Percentiles rank a stretch among this genome's conserved stretches.
Conservation (phyloP, 305 asterid genomes). For the Solanum hybrid region DNA sequence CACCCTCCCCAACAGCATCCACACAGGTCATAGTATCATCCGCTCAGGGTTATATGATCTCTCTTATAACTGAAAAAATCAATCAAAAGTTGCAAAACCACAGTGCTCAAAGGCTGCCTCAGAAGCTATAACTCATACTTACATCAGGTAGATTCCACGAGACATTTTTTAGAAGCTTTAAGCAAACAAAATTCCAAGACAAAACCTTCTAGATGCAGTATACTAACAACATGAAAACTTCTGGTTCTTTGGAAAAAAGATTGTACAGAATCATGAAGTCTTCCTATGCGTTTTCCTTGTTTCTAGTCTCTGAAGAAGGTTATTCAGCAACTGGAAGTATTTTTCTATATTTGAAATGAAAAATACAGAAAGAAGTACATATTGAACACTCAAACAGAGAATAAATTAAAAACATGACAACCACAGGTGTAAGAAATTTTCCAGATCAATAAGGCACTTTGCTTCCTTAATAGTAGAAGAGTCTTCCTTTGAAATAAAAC, state of each 20-base stretch:
- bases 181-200: not conserved
- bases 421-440: not conserved
- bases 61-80: not conserved
- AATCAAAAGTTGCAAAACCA: not conserved
- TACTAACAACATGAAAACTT: not conserved
- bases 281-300: not conserved
- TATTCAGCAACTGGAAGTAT: not conserved
- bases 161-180: not conserved
- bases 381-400: not conserved
- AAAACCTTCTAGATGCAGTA: not conserved
- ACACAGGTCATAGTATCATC: not conserved
- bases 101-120: not conserved
- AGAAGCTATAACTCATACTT: not conserved
- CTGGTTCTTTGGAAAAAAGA: not conserved
- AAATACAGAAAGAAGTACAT: not conserved
- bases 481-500: not conserved
- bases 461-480: conserved; percentile 4
- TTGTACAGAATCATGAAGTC: not conserved
- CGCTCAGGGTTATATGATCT: not conserved
- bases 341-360: not conserved
- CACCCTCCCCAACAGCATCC: not conserved
- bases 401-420: not conserved
- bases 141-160: not conserved
- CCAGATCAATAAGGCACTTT: not conserved
- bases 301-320: not conserved